A percentile compares a stretch with the other conserved stretches of the same genome.
Conservation (phyloP, 164 flowering plant genomes). For the Macadamia integrifolia region DNA sequence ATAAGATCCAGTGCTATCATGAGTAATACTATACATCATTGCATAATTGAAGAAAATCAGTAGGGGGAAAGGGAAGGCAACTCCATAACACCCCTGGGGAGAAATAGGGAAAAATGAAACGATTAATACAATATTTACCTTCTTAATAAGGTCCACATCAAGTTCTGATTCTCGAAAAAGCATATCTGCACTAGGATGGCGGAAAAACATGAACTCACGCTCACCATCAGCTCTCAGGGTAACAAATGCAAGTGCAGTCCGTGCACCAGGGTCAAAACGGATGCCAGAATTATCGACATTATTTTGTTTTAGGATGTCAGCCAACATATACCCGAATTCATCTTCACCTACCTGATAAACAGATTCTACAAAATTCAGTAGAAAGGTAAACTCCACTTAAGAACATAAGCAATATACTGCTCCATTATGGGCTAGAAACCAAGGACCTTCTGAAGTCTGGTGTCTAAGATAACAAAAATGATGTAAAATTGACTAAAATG, state of each 20-base stretch:
- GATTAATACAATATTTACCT: conserved; percentile 25
- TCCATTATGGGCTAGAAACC: too few species aligned
- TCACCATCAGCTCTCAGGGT: conserved; percentile 72
- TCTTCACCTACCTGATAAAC: conserved; percentile 57
- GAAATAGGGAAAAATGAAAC: background rate
- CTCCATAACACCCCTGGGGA: background rate
- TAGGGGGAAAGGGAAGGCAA: background rate
- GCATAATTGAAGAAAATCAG: background rate
- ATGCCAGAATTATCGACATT: conserved; percentile 57
- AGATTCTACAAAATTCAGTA: background rate
- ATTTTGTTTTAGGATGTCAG: conserved; percentile 57
- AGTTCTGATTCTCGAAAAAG: conserved; percentile 66
- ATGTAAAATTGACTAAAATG: too few species aligned
- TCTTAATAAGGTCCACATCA: conserved; percentile 37
- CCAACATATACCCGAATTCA: conserved; percentile 62
- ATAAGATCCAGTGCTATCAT: conserved; percentile 5
- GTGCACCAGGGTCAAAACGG: conserved; percentile 56
- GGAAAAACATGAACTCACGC: conserved; percentile 73
- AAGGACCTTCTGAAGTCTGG: too few species aligned
- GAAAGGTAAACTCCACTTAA: background rate
- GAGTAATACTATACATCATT: background rate
- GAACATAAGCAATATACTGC: too few species aligned
- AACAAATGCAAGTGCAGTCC: conserved; percentile 72
- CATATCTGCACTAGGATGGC: conserved; percentile 84
- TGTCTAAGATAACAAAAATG: too few species aligned